These are phyloP conservation scores for Backusella tarrabulga DNA, from an alignment of 192 early-diverging fungal species.

Conservation along the genomic window DNA sequence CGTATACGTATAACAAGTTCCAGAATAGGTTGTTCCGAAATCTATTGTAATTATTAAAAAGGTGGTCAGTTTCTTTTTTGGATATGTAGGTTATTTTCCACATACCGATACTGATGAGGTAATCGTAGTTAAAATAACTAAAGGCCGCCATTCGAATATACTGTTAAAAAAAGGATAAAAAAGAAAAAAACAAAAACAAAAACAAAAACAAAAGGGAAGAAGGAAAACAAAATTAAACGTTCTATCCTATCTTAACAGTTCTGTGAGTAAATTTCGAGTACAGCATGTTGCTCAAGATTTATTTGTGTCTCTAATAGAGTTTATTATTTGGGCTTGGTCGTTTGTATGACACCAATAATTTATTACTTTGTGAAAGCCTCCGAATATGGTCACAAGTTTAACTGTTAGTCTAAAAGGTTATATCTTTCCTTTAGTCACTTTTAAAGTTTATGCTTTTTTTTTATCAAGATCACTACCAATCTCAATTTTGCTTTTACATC, in stretches of 20 bases:
- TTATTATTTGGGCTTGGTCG: background rate
- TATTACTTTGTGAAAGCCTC: background rate
- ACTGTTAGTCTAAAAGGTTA: no score
- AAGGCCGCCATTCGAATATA: background rate
- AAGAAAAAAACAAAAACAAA: background rate
- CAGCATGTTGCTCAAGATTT: background rate
- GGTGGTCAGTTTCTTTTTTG: background rate
- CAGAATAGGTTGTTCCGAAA: conserved; percentile 13
- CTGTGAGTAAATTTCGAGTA: background rate
- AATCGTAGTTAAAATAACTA: background rate
- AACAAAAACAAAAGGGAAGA: no score
- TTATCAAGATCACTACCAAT: no score
- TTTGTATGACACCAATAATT: background rate
- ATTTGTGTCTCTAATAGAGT: background rate
- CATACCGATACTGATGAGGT: conserved; percentile 10
- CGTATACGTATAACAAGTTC: background rate
- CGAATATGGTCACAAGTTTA: no score
- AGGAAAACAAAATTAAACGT: background rate
- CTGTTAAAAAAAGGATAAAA: background rate
- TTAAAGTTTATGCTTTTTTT: no score
- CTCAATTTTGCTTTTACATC: no score
- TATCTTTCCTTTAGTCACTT: no score
- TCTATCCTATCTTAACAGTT: background rate
- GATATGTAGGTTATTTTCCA: background rate
- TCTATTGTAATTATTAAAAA: background rate